Percentiles rank a stretch among this genome's conserved stretches.
Evolutionary conservation across 176 grass and related monocot genomes (phyloP).

Genomic region (Paspalum vaginatum): DNA sequence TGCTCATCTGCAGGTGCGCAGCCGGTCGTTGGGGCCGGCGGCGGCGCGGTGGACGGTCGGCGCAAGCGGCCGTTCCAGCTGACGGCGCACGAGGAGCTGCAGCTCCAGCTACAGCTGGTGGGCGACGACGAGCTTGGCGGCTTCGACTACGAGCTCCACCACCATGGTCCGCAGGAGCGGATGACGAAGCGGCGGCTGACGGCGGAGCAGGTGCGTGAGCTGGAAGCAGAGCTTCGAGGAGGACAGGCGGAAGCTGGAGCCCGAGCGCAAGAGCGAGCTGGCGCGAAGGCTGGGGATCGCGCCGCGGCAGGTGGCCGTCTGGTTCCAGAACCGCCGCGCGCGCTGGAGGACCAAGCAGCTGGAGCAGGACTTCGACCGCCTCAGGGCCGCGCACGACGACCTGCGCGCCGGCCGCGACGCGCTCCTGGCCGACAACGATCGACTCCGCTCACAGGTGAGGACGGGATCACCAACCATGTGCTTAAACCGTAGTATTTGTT

Average conservation of each 20-base stretch:
- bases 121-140: slow-evolving; percentile 50
- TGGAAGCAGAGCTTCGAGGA: slow-evolving; percentile 84
- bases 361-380: slow-evolving; percentile 73
- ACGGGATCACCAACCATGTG: too few relatives aligned
- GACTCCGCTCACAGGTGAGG: slow-evolving; percentile 72
- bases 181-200: slow-evolving; percentile 78
- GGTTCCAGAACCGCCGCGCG: slow-evolving; percentile 99
- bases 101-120: slow-evolving; percentile 37
- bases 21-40: not conserved
- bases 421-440: slow-evolving; percentile 76
- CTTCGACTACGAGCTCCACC: slow-evolving; percentile 52
- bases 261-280: slow-evolving; percentile 89
- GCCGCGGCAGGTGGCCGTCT: slow-evolving; percentile 94
- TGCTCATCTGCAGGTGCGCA: slow-evolving; percentile 35
- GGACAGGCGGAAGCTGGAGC: slow-evolving; percentile 86
- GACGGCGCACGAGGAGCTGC: slow-evolving; percentile 50
- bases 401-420: slow-evolving; percentile 63
- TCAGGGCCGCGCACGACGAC: slow-evolving; percentile 70
- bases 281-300: slow-evolving; percentile 74
- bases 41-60: slow-evolving; percentile 43
- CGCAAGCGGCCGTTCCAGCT: slow-evolving; percentile 62
- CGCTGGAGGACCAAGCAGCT: slow-evolving; percentile 90
- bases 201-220: slow-evolving; percentile 72
- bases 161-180: slow-evolving; percentile 49
- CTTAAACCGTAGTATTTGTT: too few relatives aligned